Percentiles rank a stretch among this genome's conserved stretches.
Conservation (phyloP, 352 stramenopile species). For the Aphanomyces astaci region DNA sequence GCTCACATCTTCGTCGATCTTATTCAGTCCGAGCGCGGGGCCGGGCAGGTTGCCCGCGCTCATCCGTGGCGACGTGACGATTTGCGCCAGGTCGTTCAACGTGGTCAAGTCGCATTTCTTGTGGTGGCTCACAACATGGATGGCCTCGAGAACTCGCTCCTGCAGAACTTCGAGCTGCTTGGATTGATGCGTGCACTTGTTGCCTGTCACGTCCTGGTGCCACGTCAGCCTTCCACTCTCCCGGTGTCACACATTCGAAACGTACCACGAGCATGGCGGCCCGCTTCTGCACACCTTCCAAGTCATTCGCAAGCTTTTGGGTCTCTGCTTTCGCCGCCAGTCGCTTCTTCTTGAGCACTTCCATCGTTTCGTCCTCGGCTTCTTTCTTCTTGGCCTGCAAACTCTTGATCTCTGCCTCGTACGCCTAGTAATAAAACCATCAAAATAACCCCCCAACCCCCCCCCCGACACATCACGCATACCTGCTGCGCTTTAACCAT, state of each 20-base stretch:
- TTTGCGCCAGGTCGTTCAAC: conserved; percentile 33
- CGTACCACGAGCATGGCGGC: conserved; percentile 22
- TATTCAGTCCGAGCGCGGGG: conserved; percentile 33
- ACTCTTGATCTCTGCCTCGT: conserved; percentile 13
- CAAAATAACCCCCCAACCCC: no score
- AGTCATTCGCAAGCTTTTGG: conserved; percentile 64
- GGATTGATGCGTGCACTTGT: conserved; percentile 45
- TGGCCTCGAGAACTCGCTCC: conserved; percentile 57
- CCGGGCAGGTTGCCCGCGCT: conserved; percentile 31
- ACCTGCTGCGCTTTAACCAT: neutral
- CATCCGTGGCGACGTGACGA: conserved; percentile 31
- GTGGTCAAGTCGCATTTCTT: conserved; percentile 22
- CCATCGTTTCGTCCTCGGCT: conserved; percentile 26
- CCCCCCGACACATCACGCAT: no score
- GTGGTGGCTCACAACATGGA: conserved; percentile 39
- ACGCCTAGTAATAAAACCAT: neutral
- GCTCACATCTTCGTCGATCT: conserved; percentile 61
- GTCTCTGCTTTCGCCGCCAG: conserved; percentile 73
- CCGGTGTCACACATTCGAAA: conserved; percentile 26
- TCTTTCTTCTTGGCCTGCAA: conserved; percentile 21
- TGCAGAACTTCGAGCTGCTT: conserved; percentile 54
- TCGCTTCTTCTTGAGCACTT: conserved; percentile 75
- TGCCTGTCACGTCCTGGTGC: conserved; percentile 36
- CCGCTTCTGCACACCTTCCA: conserved; percentile 57
- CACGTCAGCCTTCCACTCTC: conserved; percentile 29